These are phyloP conservation scores for Eurotiales sp. DNA, from an alignment of 2,329 filamentous ascomycete species.

Conservation along the genomic window DNA sequence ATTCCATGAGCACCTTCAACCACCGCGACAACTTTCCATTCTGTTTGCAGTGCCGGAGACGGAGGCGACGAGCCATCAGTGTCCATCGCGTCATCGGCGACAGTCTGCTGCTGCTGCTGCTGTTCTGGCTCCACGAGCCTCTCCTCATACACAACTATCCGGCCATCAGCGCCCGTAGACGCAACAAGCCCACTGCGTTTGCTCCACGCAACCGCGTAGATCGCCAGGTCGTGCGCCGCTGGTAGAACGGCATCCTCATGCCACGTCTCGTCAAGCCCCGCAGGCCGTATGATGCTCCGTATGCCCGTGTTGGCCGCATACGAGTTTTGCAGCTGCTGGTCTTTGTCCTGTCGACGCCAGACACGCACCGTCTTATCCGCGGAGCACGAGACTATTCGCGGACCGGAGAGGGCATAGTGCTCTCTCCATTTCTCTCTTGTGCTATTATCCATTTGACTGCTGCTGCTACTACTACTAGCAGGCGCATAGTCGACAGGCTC, in stretches of 20 bases:
- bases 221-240: constrained; percentile 68
- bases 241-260: constrained; percentile 72
- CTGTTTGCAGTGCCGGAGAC: constrained; percentile 35
- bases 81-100: constrained; percentile 24
- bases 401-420: constrained; percentile 31
- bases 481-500: constrained; percentile 44
- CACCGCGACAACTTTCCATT: constrained; percentile 70
- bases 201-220: constrained; percentile 87
- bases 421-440: constrained; percentile 26
- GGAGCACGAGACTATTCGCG: constrained; percentile 74
- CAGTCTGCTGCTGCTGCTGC: constrained; percentile 23
- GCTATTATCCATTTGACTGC: neutral
- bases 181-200: constrained; percentile 70
- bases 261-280: constrained; percentile 76
- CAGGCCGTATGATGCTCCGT: constrained; percentile 82
- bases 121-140: constrained; percentile 27
- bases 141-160: constrained; percentile 75
- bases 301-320: constrained; percentile 47
- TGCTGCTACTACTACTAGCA: constrained; percentile 6
- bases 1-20: constrained; percentile 77
- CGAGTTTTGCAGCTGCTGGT: constrained; percentile 29
- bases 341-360: constrained; percentile 64
- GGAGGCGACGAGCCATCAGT: constrained; percentile 21
- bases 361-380: constrained; percentile 77
- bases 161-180: constrained; percentile 85